Percentiles rank a stretch among this genome's conserved stretches.
Conservation (phyloP, 177 flowering plant genomes). For the Vitis hybrid region DNA sequence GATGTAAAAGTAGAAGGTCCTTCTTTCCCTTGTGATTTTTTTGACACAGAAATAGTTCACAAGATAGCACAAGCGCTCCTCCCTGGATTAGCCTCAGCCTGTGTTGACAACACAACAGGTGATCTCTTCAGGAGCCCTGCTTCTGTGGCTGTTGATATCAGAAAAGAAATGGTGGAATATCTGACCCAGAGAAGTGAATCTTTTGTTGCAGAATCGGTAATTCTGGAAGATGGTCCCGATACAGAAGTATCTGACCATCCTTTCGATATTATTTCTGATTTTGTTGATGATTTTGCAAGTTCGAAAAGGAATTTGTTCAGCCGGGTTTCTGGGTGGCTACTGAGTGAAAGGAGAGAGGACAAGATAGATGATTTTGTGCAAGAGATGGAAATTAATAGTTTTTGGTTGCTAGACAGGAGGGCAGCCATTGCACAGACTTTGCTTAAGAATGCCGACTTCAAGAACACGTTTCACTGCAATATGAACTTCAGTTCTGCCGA, state of each 20-base stretch:
- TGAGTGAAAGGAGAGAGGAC: conserved; percentile 88
- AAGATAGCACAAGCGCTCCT: conserved; percentile 69
- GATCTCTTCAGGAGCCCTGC: conserved; percentile 66
- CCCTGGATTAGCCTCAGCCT: conserved; percentile 79
- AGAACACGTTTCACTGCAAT: conserved; percentile 51
- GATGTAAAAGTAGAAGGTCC: conserved; percentile 42
- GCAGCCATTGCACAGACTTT: conserved; percentile 55
- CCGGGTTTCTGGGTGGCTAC: conserved; percentile 79
- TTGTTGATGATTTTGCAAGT: conserved; percentile 71
- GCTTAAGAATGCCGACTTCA: conserved; percentile 72
- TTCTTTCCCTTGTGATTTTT: conserved; percentile 50
- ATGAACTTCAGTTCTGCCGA: conserved; percentile 46
- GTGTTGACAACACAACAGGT: conserved; percentile 83
- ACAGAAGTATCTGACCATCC: conserved; percentile 58
- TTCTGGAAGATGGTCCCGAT: conserved; percentile 50
- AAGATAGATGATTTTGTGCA: conserved; percentile 83
- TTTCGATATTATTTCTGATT: conserved; percentile 56
- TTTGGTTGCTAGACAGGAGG: conserved; percentile 72
- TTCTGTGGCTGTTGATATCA: conserved; percentile 66
- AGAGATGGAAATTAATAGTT: conserved; percentile 76
- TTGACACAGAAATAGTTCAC: conserved; percentile 61
- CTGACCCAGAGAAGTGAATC: conserved; percentile 65
- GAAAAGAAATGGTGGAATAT: conserved; percentile 82
- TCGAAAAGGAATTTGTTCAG: conserved; percentile 67
- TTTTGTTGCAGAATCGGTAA: conserved; percentile 64